Percentiles rank a stretch among this genome's conserved stretches.
Evolutionary conservation across 2,329 filamentous ascomycete genomes (phyloP).

Genomic region (Ramichloridium luteum): DNA sequence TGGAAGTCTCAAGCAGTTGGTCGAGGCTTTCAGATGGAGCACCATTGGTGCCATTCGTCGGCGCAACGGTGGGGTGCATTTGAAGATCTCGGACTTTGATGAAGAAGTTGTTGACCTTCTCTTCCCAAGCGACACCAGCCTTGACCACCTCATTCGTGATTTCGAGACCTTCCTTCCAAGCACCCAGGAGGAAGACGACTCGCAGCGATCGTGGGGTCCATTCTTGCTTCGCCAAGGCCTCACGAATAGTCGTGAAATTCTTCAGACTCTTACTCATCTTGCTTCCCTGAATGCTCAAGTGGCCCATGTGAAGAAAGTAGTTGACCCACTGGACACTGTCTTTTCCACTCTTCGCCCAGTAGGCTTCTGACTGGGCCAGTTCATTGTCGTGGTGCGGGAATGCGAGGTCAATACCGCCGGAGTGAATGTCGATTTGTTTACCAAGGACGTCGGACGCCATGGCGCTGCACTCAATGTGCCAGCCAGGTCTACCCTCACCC

Average conservation of each 20-base stretch:
- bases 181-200: slow-evolving; percentile 75
- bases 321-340: slow-evolving; percentile 64
- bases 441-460: slow-evolving; percentile 90
- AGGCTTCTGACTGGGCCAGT: slow-evolving; percentile 80
- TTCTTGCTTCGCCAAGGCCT: slow-evolving; percentile 55
- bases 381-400: slow-evolving; percentile 94
- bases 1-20: slow-evolving; percentile 40
- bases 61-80: slow-evolving; percentile 7
- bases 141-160: slow-evolving; percentile 74
- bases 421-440: slow-evolving; percentile 79
- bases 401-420: slow-evolving; percentile 78
- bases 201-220: slow-evolving; percentile 73
- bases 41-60: slow-evolving; percentile 19
- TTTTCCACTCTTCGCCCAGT: slow-evolving; percentile 43
- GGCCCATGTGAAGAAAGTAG: slow-evolving; percentile 93
- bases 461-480: slow-evolving; percentile 94
- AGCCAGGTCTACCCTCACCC: slow-evolving; percentile 79
- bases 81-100: slow-evolving; percentile 43
- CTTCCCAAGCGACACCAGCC: slow-evolving; percentile 67
- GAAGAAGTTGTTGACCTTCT: slow-evolving; percentile 61
- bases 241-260: slow-evolving; percentile 88
- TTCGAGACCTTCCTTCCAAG: slow-evolving; percentile 84
- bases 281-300: slow-evolving; percentile 73
- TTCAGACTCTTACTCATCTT: slow-evolving; percentile 97
- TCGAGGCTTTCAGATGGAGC: slow-evolving; percentile 29